Evolutionary conservation across 768 basidiomycete species (phyloP), one percentile per base, ranked within the genome.

Genomic region (Termitomyces sp.): DNA sequence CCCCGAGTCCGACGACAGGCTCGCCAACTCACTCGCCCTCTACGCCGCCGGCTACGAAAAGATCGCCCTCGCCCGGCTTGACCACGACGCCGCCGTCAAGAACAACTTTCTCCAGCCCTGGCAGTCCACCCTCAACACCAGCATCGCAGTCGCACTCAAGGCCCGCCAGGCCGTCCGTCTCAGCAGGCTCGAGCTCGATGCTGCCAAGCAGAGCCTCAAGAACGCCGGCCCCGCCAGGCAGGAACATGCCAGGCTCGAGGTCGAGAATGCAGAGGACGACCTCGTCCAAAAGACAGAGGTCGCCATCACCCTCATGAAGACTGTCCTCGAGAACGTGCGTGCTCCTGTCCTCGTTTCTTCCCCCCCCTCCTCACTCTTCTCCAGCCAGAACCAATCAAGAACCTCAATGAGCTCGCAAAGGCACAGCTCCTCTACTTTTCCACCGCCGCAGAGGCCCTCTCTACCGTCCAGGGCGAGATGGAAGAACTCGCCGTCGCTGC

Each of bases 241-340:
- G 71, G 97, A 98, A 69, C 94, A 97, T 54, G 91, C 94, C 4
- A 79, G 91, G 50, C 85, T 97, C 22, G 93, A 95, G 65, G 91
- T 93, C 11, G 91, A 94, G 82, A 93, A 93, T 62, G 91, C 91
- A 9, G 91, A 94, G 66, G 97, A 99, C 70, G 93, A 95, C 72
- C 84, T 98, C 34, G 97, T 98, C 6, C 95, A 95, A 71, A 94
- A 93, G 80, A 99, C 97, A 24, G 97, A 99, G 72, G 90, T 95
- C 33, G 96, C 95, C 1, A 97, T 97, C 66, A 91, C 90, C 2
- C 82, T 94, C 46, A 96, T 97, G 95, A 96, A 96, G 80, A 89
- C 92, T n/a, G 96, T 98, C 16, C 81, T 99, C 41, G 96, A 98
- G 67, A 98, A 98, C 74, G 95, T 97, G 63, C 56, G 90, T 78